Conservation (phyloP, 345 rosid genomes). For the Hibiscus trionum region DNA sequence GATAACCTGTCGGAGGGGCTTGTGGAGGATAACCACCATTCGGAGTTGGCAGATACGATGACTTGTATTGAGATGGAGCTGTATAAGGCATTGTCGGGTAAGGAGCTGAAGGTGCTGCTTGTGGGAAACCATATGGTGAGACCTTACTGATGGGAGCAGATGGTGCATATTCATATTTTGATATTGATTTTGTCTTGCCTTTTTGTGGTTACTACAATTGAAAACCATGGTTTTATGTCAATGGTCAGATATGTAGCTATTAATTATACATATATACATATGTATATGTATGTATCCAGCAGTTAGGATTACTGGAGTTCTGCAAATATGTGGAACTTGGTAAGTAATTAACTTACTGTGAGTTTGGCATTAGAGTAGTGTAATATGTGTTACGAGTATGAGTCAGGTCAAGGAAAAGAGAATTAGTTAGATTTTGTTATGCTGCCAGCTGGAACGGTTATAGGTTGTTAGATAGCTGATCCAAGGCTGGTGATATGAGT, state of each 20-base stretch:
- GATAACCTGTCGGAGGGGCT: slow-evolving; percentile 22
- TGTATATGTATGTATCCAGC: background rate
- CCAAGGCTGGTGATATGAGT: no score
- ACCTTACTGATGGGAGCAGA: slow-evolving; percentile 3
- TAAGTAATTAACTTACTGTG: slow-evolving; percentile 10
- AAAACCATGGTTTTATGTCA: background rate
- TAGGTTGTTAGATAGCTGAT: no score
- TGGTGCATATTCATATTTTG: slow-evolving; percentile 9
- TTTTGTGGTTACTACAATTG: background rate
- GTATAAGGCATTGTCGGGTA: background rate
- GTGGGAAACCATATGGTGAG: slow-evolving; percentile 15
- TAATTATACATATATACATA: no score
- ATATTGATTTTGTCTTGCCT: slow-evolving; percentile 5
- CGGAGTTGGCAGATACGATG: slow-evolving; percentile 8
- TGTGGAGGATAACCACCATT: slow-evolving; percentile 8
- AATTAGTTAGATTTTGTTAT: no score
- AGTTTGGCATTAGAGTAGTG: slow-evolving; percentile 27
- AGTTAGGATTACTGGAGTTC: background rate
- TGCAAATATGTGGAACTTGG: background rate
- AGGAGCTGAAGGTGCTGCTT: slow-evolving; percentile 7
- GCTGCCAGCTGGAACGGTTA: no score
- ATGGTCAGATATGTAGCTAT: no score
- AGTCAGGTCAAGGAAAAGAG: no score
- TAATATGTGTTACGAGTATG: no score
- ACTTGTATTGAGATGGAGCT: background rate